Evolutionary conservation across 371 early-diverging fungal species (phyloP).

Genomic region (Nosema granulosis): DNA sequence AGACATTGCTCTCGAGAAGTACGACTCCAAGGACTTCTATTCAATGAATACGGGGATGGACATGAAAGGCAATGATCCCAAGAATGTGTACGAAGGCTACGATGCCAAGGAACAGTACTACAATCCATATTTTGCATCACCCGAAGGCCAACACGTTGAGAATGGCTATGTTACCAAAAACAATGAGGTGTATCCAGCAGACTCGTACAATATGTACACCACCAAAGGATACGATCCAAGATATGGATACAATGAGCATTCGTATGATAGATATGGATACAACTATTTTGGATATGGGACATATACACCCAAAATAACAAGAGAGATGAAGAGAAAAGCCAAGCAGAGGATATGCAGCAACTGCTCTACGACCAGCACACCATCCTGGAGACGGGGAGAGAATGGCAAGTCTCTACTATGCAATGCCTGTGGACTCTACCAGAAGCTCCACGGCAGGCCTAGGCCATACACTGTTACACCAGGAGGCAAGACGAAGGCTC

Average conservation of each 20-base stretch:
- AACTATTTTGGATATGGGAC: background rate
- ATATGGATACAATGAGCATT: background rate
- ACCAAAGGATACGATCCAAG: background rate
- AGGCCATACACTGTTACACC: constrained; percentile 64
- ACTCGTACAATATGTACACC: background rate
- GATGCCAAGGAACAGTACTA: background rate
- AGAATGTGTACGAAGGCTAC: background rate
- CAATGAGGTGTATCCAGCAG: background rate
- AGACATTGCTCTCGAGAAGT: background rate
- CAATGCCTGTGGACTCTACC: constrained; percentile 80
- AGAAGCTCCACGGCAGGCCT: constrained; percentile 71
- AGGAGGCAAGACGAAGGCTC: constrained; percentile 66
- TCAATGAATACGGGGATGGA: background rate
- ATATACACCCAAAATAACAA: constrained; percentile 36
- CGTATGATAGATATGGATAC: background rate
- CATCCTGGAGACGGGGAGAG: constrained; percentile 78
- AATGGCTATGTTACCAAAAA: background rate
- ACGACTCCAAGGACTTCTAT: background rate
- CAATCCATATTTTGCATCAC: background rate
- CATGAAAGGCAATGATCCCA: background rate
- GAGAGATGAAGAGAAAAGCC: constrained; percentile 57
- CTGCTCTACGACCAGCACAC: constrained; percentile 75
- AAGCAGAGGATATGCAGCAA: constrained; percentile 71
- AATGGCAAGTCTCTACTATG: constrained; percentile 73
- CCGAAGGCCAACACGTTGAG: background rate